Evolutionary conservation across 169 alveolate species (phyloP), one percentile per base, ranked within the genome.

Genomic region (Fabrea salina): DNA sequence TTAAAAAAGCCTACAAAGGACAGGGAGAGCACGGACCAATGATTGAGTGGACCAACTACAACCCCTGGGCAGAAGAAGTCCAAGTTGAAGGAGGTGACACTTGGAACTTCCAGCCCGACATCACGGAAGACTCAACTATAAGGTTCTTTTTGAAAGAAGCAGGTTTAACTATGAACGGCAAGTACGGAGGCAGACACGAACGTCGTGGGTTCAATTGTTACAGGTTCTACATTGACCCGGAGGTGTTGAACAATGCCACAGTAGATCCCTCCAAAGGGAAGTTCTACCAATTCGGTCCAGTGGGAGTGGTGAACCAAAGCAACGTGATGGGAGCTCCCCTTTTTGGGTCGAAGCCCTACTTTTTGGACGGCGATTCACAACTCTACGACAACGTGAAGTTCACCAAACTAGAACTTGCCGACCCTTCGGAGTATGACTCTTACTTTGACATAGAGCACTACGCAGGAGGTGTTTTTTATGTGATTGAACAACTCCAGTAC

Each of bases 1-100:
- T 50, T 8, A n/a, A n/a, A 54, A 16, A 32, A 3, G 44, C 30
- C 4, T 74, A 74, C 37, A 3, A 16, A 6, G 81, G 81, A 7
- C 39, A 74, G 54, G 49, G 71, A 2, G 53, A 47, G 0, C 22
- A 33, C 22, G 81, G 49, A 27, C 74, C 81, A 32, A 74, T 37
- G 0, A 51, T 74, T 11, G 32, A 27, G 4, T 74, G 35, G n/a
- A n/a, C 22, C 71, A 74, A 74, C 32, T 35, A 51, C 11, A 74
- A 74, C 35, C 81, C 81, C 32, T 74, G 71, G 68, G 56, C 1
- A 30, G 57, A 25, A 54, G 40, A 74, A 53, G 27, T 33, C 47
- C 22, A 7, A 4, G 13, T 74, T 16, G 11, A 19, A 1, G 81
- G 81, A 0, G 40, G 50, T n/a, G 71, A 74, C 54, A 44, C 64